phyloP scores from a whole-genome alignment of 169 alveolate genomes.

The Babesia gibsoni region DNA sequence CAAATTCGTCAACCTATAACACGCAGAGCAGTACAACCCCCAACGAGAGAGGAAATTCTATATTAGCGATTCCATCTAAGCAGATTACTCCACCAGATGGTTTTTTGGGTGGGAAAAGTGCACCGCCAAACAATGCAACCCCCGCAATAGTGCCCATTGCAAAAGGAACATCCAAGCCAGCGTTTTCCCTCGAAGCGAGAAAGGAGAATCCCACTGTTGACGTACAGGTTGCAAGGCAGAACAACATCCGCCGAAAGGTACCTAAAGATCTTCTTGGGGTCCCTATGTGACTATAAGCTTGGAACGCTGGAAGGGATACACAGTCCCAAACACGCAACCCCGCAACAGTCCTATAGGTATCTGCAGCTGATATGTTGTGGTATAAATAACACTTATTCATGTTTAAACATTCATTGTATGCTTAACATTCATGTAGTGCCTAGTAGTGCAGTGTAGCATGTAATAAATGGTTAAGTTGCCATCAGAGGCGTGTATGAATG shows the following conservation, averaged over 20 bases:
- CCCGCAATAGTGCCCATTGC: not conserved
- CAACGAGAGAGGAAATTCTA: too few species aligned
- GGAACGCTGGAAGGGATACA: constrained; percentile 55
- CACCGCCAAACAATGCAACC: too few species aligned
- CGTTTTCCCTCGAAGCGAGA: too few species aligned
- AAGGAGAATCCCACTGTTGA: constrained; percentile 7
- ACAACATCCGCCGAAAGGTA: constrained; percentile 60
- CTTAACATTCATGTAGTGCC: not conserved
- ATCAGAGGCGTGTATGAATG: not conserved
- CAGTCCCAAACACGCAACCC: constrained; percentile 58
- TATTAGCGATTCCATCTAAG: too few species aligned
- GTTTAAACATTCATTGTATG: not conserved
- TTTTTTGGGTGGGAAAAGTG: too few species aligned
- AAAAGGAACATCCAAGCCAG: not conserved
- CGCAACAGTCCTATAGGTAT: constrained; percentile 57
- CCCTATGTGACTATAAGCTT: constrained; percentile 40
- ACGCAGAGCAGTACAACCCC: too few species aligned
- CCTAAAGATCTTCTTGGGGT: constrained; percentile 31
- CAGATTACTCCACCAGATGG: too few species aligned
- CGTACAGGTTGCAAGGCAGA: constrained; percentile 29
- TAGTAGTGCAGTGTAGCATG: not conserved
- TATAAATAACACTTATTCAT: not conserved
- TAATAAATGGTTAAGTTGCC: not conserved
- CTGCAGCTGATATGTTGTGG: not conserved
- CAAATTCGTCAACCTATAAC: too few species aligned